A percentile compares a stretch with the other conserved stretches of the same genome.
Conservation (phyloP, 1,284 basidiomycete species). For the Polyporus tsugae region DNA sequence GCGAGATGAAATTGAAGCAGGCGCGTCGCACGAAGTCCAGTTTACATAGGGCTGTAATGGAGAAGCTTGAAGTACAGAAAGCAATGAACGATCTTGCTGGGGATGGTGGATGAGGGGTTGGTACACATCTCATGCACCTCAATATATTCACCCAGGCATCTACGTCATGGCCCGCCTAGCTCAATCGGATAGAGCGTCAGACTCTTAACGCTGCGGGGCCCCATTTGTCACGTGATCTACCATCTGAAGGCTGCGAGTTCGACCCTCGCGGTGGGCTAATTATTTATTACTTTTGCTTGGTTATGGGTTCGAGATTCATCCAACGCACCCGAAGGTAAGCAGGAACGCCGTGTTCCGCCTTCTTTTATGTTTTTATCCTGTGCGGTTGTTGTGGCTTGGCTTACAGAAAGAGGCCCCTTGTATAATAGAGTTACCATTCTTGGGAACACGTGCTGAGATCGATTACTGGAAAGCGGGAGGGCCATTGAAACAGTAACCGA, state of each 20-base stretch:
- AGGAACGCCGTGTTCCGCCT: neutral
- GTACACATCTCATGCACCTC: neutral
- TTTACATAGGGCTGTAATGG: conserved; percentile 76
- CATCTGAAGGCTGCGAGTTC: conserved; percentile 90
- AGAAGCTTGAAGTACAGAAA: conserved; percentile 75
- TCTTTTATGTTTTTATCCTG: neutral
- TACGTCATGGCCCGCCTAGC: conserved; percentile 68
- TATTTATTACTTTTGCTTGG: conserved; percentile 21
- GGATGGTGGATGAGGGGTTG: conserved; percentile 12
- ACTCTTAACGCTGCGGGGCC: conserved; percentile 49
- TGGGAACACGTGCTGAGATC: conserved; percentile 35
- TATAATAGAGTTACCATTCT: conserved; percentile 20
- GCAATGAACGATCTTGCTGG: conserved; percentile 67
- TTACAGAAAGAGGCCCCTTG: too few relatives aligned
- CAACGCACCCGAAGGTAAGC: too few relatives aligned
- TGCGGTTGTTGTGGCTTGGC: neutral
- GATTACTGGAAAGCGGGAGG: conserved; percentile 28
- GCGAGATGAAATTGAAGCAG: conserved; percentile 42
- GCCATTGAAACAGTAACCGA: conserved; percentile 24
- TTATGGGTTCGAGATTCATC: too few relatives aligned
- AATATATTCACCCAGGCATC: neutral
- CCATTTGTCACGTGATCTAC: conserved; percentile 7
- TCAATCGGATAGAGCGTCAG: conserved; percentile 91
- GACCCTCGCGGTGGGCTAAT: conserved; percentile 90
- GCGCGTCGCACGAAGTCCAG: conserved; percentile 62